phyloP scores from a whole-genome alignment of 257 asterid genomes.

The Solanum medicagineum region DNA sequence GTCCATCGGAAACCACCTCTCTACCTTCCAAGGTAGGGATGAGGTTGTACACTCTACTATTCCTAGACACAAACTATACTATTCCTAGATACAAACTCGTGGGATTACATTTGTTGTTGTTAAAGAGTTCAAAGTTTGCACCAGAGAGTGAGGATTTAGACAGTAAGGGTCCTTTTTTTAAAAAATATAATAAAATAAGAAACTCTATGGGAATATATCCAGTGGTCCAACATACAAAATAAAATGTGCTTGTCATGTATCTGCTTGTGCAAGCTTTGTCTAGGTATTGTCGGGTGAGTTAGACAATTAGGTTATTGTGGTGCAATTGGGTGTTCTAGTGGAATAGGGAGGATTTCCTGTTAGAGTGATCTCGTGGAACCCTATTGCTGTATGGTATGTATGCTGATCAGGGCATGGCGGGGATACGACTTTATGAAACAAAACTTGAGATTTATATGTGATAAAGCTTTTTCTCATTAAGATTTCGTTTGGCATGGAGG shows the following conservation, averaged over 20 bases:
- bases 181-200: too few species aligned
- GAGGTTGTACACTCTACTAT: background rate
- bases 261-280: background rate
- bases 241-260: background rate
- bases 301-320: background rate
- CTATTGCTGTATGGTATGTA: background rate
- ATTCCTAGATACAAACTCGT: background rate
- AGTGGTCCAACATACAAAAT: background rate
- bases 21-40: background rate
- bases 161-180: too few species aligned
- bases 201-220: background rate
- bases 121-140: background rate
- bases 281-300: background rate
- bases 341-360: background rate
- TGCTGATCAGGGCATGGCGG: background rate
- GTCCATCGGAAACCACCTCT: background rate
- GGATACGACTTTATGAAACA: background rate
- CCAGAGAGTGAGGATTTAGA: background rate
- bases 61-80: background rate
- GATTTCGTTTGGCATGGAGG: background rate
- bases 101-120: background rate
- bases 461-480: background rate
- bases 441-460: background rate
- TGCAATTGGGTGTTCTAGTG: background rate
- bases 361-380: background rate